Evolutionary conservation across 208 protist genomes (phyloP).

Genomic region (Leishmania gerbilli): DNA sequence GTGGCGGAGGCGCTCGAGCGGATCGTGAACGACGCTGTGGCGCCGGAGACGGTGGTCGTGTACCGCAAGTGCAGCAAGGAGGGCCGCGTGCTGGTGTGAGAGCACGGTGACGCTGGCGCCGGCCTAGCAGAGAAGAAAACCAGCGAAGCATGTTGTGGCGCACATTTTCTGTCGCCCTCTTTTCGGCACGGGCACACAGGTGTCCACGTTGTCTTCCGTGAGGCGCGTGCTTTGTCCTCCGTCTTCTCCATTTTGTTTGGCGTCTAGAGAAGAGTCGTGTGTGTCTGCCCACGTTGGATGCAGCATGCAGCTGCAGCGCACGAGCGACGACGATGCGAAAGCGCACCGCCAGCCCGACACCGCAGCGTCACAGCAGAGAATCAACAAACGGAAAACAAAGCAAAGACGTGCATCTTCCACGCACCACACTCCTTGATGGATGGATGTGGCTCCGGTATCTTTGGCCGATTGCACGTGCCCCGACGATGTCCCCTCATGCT

Average conservation of each 20-base stretch:
- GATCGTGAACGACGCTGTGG: slow-evolving; percentile 14
- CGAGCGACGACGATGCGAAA: neutral
- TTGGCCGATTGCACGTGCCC: neutral
- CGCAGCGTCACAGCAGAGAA: neutral
- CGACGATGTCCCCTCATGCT: neutral
- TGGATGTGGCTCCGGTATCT: neutral
- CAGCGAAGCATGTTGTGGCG: neutral
- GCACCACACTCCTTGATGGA: neutral
- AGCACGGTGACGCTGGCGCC: neutral
- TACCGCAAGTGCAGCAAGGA: slow-evolving; percentile 11
- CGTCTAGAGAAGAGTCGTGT: neutral
- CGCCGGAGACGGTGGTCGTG: slow-evolving; percentile 22
- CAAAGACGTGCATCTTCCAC: neutral
- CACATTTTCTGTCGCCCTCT: slow-evolving; percentile 2
- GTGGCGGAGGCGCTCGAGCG: slow-evolving; percentile 40
- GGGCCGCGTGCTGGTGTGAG: slow-evolving; percentile 2
- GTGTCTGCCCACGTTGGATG: neutral
- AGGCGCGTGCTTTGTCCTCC: neutral
- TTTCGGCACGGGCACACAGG: neutral
- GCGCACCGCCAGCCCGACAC: neutral
- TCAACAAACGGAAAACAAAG: neutral
- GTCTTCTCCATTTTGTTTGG: neutral
- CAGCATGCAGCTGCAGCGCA: neutral
- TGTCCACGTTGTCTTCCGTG: neutral
- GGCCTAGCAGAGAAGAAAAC: neutral